These are phyloP conservation scores for Talinum fruticosum DNA, from an alignment of 148 eudicot species.

Conservation along the genomic window DNA sequence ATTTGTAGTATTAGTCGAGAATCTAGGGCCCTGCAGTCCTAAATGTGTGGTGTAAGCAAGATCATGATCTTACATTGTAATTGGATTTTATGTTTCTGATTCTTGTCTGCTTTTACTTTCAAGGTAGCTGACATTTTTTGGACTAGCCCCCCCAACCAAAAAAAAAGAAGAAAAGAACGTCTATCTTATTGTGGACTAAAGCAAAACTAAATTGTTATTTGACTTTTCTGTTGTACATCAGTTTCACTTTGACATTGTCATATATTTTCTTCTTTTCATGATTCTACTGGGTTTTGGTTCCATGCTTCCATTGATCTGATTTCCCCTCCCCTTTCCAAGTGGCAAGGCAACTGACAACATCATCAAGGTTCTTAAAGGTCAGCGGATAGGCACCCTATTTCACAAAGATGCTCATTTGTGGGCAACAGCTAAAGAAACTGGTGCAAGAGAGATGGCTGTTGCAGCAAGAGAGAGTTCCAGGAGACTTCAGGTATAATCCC, in stretches of 20 bases:
- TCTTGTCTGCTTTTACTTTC: too few species aligned
- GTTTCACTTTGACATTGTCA: not conserved
- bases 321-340: slow-evolving; percentile 36
- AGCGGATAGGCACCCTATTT: slow-evolving; percentile 78
- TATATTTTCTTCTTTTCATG: not conserved
- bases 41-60: too few species aligned
- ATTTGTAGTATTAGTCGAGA: too few species aligned
- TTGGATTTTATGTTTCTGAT: too few species aligned
- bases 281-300: not conserved
- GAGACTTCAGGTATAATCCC: slow-evolving; percentile 64
- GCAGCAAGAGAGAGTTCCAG: slow-evolving; percentile 91
- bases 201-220: too few species aligned
- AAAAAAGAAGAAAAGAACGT: too few species aligned
- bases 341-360: slow-evolving; percentile 77
- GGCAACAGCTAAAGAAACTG: slow-evolving; percentile 48
- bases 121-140: too few species aligned
- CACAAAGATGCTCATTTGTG: slow-evolving; percentile 71
- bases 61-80: too few species aligned
- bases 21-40: too few species aligned
- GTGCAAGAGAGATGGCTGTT: slow-evolving; percentile 87
- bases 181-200: too few species aligned
- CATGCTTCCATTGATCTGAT: slow-evolving; percentile 8
- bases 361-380: slow-evolving; percentile 69
- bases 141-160: too few species aligned
- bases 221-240: not conserved